These are phyloP conservation scores for sunflower (Helianthus annuus) DNA, from an alignment of 129 eudicot species.

Conservation along the genomic window HanXRQr2.0-SUNRISE NC_035444.2:70348113-70348612, in stretches of 20 bases:
- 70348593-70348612: background rate
- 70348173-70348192: no score
- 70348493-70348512: constrained; percentile 2
- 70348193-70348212: background rate
- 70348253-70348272: constrained; percentile 62
- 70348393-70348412: constrained; percentile 76
- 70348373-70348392: constrained; percentile 66
- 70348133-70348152: no score
- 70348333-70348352: constrained; percentile 74
- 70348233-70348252: constrained; percentile 51
- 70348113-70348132: no score
- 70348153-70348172: no score
- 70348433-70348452: constrained; percentile 5
- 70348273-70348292: constrained; percentile 54
- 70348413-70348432: background rate
- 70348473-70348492: constrained; percentile 11
- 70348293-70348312: constrained; percentile 64
- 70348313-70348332: constrained; percentile 46
- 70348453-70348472: constrained; percentile 19
- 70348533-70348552: background rate
- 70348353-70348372: constrained; percentile 76
- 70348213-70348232: background rate
- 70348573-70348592: no score
- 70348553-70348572: background rate
- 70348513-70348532: background rate